These are phyloP conservation scores for Cairneyella variabilis DNA, from an alignment of 495 filamentous ascomycete species.

Conservation along the genomic window DNA sequence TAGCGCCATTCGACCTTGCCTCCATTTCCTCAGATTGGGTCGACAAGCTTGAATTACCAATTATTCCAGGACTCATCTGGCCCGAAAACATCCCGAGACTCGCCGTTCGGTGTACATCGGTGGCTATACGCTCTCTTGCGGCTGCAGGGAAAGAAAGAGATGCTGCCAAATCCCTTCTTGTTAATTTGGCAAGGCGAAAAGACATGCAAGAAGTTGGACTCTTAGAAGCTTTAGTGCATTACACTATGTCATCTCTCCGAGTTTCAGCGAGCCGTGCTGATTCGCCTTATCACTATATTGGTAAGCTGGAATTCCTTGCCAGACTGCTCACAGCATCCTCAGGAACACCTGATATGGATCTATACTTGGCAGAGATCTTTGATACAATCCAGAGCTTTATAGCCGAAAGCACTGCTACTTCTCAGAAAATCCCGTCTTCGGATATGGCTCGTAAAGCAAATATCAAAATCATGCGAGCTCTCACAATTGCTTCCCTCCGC, in stretches of 20 bases:
- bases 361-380: slow-evolving; percentile 41
- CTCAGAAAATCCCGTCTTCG: slow-evolving; percentile 53
- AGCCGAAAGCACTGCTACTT: slow-evolving; percentile 35
- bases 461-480: slow-evolving; percentile 77
- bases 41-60: slow-evolving; percentile 30
- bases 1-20: slow-evolving; percentile 88
- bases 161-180: slow-evolving; percentile 76
- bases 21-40: slow-evolving; percentile 67
- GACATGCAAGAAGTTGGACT: slow-evolving; percentile 84
- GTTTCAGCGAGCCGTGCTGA: slow-evolving; percentile 31
- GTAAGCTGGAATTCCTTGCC: slow-evolving; percentile 73
- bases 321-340: slow-evolving; percentile 55
- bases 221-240: slow-evolving; percentile 57
- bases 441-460: slow-evolving; percentile 73
- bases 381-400: slow-evolving; percentile 45
- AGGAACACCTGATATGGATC: slow-evolving; percentile 49
- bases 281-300: slow-evolving; percentile 56
- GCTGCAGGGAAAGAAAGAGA: slow-evolving; percentile 82
- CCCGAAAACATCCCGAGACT: slow-evolving; percentile 61
- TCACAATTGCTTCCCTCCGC: slow-evolving; percentile 59
- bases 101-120: slow-evolving; percentile 60
- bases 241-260: slow-evolving; percentile 59
- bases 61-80: slow-evolving; percentile 39
- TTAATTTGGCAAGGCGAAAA: slow-evolving; percentile 71
- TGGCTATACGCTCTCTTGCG: slow-evolving; percentile 68